Evolutionary conservation across 805 yeast genomes (phyloP).

Genomic region (Candida silvicultrix): DNA sequence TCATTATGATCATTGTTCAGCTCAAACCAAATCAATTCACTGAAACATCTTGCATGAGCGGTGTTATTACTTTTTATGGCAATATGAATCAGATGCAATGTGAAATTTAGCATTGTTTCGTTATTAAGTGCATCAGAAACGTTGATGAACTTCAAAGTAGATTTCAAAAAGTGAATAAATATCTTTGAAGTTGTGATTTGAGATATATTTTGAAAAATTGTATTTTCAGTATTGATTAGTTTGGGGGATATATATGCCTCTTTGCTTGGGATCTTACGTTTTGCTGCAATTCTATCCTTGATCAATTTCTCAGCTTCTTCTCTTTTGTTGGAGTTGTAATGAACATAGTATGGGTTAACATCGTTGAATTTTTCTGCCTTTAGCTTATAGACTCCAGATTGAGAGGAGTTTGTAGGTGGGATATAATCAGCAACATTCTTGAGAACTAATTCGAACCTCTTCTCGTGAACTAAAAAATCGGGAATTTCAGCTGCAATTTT

Average conservation of each 20-base stretch:
- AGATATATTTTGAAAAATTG: conserved; percentile 39
- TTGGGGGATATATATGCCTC: conserved; percentile 57
- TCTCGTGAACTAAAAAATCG: conserved; percentile 68
- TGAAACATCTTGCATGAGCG: conserved; percentile 22
- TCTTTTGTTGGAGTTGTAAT: conserved; percentile 68
- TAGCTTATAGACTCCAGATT: conserved; percentile 61
- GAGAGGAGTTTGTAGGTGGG: conserved; percentile 53
- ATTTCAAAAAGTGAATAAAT: conserved; percentile 49
- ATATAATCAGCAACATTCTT: conserved; percentile 50
- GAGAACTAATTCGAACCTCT: conserved; percentile 61
- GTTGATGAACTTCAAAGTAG: conserved; percentile 34
- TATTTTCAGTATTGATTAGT: conserved; percentile 25
- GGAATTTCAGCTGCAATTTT: conserved; percentile 65
- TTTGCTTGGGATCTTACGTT: conserved; percentile 30
- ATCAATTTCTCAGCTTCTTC: conserved; percentile 75
- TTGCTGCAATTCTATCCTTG: conserved; percentile 41
- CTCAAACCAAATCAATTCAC: conserved; percentile 30
- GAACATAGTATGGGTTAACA: conserved; percentile 80
- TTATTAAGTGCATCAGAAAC: conserved; percentile 31
- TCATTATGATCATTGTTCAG: conserved; percentile 31
- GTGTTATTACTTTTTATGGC: conserved; percentile 32
- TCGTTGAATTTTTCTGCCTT: conserved; percentile 46
- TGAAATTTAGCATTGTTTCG: conserved; percentile 53
- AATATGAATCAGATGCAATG: conserved; percentile 65
- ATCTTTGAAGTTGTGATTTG: conserved; percentile 45